Base-by-base conservation (phyloP, 2,329 filamentous ascomycete species). In the Claviceps humidiphila region DNA sequence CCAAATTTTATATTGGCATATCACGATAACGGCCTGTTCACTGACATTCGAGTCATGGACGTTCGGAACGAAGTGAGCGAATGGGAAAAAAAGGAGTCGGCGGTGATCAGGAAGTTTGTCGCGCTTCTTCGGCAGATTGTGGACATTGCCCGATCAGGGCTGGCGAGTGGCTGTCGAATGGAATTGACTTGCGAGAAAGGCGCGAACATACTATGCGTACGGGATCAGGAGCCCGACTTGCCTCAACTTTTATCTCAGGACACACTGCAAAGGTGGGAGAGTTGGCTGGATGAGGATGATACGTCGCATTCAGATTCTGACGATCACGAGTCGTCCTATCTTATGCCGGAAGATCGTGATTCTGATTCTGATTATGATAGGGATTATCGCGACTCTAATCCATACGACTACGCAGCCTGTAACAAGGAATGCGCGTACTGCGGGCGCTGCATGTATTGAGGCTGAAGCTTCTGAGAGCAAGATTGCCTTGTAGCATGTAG, bases 1-100 rank as follows among this genome's bases (percentile, higher is more conserved):
- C 59, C 65, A 1, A 66, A 65, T 6, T 67, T 74, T 39, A 58
- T 74, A 34, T 57, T 73, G 2, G 72, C 69, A 0, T 71, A 67
- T 53, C 72, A 74, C 47, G 7, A 13, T 7, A 13, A 34, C 11
- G 45, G 45, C 26, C 6, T 11, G 9, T 47, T 47, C 2, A 47
- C 26, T 4, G n/a, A 47, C 17, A 38, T 47, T 22, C n/a, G 45
- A 30, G 30, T 47, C n/a, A 37, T 47, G 17, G 45, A 47, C 11
- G 11, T 47, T 8, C 45, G 30, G 11, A 22, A 17, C 26, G 16
- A 47, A 4, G 5, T 47, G 45, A 17, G 4, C 5, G 17, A 37
- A n/a, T 47, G 30, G 17, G 45, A 47, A 30, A 3, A 20, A 11
- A 30, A 34, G 2, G 30, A 38, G 30, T 30, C 30, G n/a, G n/a